These are phyloP conservation scores for Penicillium coffeae DNA, from an alignment of 495 filamentous ascomycete species.

Conservation along the genomic window DNA sequence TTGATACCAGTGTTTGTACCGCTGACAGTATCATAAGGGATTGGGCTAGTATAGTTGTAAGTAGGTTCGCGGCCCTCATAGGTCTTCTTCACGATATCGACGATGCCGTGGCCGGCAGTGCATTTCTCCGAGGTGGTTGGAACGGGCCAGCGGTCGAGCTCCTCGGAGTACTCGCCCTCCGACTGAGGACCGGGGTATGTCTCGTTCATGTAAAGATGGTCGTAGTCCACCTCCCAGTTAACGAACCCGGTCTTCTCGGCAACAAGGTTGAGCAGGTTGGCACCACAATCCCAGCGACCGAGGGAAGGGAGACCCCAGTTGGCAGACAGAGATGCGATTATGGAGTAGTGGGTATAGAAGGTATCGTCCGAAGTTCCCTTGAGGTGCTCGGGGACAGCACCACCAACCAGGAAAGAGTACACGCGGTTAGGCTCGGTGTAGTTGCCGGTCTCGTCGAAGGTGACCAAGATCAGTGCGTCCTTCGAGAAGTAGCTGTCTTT, in stretches of 20 bases:
- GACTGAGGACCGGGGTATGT: constrained; percentile 48
- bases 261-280: constrained; percentile 62
- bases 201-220: constrained; percentile 40
- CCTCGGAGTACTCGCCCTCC: constrained; percentile 28
- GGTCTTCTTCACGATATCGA: constrained; percentile 39
- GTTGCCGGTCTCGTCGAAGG: constrained; percentile 63
- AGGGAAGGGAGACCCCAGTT: constrained; percentile 69
- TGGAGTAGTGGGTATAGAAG: constrained; percentile 72
- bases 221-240: constrained; percentile 46
- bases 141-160: constrained; percentile 36
- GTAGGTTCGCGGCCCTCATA: constrained; percentile 31
- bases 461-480: constrained; percentile 63
- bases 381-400: constrained; percentile 53
- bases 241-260: constrained; percentile 55
- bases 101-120: constrained; percentile 45
- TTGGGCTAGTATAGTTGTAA: constrained; percentile 43
- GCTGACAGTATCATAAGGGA: constrained; percentile 34
- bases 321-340: constrained; percentile 58
- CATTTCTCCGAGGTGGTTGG: constrained; percentile 37
- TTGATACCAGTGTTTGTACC: constrained; percentile 33
- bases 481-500: constrained; percentile 63
- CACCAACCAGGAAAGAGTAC: constrained; percentile 62
- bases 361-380: constrained; percentile 59
- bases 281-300: constrained; percentile 68
- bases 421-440: constrained; percentile 55